Conservation (phyloP, 257 asterid species). For the Misopates orontium region DNA sequence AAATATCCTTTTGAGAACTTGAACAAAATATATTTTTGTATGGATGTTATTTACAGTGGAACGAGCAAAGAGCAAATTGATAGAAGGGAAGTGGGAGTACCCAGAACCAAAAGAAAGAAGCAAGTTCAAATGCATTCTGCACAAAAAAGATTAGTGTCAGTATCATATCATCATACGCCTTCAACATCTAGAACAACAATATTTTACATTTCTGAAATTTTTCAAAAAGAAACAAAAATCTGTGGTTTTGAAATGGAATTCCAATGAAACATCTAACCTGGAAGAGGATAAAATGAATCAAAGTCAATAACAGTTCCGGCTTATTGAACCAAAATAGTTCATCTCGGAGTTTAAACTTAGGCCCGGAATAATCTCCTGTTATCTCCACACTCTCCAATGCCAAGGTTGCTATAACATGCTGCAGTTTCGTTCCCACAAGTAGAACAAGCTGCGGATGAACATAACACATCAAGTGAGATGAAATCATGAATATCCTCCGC, state of each 20-base stretch:
- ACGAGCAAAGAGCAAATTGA: background rate
- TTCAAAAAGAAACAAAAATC: background rate
- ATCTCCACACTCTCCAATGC: constrained; percentile 93
- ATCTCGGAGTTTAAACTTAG: constrained; percentile 78
- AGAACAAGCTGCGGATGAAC: constrained; percentile 73
- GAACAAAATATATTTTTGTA: too few relatives aligned
- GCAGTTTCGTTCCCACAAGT: constrained; percentile 87
- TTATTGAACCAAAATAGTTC: constrained; percentile 97
- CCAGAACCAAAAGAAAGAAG: constrained; percentile 99
- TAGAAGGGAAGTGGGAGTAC: constrained; percentile 42
- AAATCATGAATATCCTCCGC: background rate
- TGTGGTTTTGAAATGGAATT: background rate
- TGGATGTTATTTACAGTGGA: too few relatives aligned
- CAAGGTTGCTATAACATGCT: constrained; percentile 90
- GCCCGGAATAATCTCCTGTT: constrained; percentile 48
- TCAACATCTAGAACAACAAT: background rate
- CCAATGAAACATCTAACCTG: constrained; percentile 56
- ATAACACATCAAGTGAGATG: background rate
- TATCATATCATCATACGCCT: background rate
- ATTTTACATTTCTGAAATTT: too few relatives aligned
- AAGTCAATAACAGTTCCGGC: constrained; percentile 72
- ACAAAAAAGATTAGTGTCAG: constrained; percentile 7
- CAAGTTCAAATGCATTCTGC: constrained; percentile 77
- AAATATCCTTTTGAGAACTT: too few relatives aligned
- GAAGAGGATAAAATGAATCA: constrained; percentile 89